These are phyloP conservation scores for Cladosporium sp. DNA, from an alignment of 2,329 filamentous ascomycete species.

Conservation along the genomic window DNA sequence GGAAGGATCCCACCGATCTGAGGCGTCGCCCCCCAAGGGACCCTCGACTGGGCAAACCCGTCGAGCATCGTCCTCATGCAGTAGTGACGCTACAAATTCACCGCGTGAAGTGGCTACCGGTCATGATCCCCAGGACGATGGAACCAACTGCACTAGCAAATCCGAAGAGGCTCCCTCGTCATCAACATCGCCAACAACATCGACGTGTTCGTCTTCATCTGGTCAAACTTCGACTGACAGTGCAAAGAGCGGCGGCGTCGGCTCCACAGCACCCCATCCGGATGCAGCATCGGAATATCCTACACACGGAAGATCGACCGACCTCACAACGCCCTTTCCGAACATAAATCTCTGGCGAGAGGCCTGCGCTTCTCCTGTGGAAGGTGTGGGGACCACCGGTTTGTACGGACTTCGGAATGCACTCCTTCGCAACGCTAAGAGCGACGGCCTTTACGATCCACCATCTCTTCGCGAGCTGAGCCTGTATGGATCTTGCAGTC, in stretches of 20 bases:
- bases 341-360: neutral
- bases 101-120: neutral
- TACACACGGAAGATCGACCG: neutral
- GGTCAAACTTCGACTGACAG: neutral
- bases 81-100: neutral
- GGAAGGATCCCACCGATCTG: neutral
- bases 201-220: neutral
- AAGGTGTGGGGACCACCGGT: neutral
- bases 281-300: neutral
- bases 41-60: neutral
- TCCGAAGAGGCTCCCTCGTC: neutral
- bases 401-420: neutral
- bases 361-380: neutral
- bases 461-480: neutral
- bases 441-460: neutral
- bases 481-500: neutral
- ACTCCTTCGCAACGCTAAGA: neutral
- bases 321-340: neutral
- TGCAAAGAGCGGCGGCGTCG: neutral
- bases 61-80: neutral
- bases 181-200: neutral
- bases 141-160: neutral
- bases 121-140: neutral
- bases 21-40: neutral
- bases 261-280: neutral